Evolutionary conservation across 345 rosid species (phyloP).

Genomic region (Mercurialis annua): DNA sequence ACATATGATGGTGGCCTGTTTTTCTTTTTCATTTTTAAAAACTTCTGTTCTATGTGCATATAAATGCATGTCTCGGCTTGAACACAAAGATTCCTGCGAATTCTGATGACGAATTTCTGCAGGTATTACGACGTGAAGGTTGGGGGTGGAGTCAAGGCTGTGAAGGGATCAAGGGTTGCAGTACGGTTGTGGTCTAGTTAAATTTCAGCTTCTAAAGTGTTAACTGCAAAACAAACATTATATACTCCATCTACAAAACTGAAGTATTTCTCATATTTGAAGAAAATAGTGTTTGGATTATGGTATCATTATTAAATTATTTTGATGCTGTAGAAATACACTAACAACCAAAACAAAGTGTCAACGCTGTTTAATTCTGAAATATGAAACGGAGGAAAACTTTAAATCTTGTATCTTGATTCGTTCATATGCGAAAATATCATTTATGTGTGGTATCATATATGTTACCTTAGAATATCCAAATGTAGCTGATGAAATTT

Average conservation of each 20-base stretch:
- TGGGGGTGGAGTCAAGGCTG: constrained; percentile 72
- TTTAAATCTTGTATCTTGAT: background rate
- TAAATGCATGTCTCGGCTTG: background rate
- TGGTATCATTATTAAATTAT: background rate
- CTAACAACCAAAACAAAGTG: background rate
- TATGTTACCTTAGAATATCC: background rate
- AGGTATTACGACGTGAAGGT: constrained; percentile 95
- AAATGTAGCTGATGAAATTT: constrained; percentile 9
- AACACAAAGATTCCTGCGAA: constrained; percentile 10
- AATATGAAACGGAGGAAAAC: background rate
- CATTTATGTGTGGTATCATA: background rate
- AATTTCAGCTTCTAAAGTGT: constrained; percentile 23
- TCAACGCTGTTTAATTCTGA: background rate
- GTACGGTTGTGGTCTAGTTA: constrained; percentile 77
- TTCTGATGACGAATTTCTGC: constrained; percentile 24
- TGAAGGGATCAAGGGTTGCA: constrained; percentile 96
- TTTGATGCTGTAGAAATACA: background rate
- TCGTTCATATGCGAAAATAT: background rate
- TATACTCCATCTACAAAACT: background rate
- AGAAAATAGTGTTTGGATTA: background rate
- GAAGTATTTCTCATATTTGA: background rate
- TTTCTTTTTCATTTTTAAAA: background rate
- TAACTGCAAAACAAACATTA: background rate
- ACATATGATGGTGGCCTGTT: background rate
- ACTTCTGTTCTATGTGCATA: background rate